Conservation (phyloP, 805 yeast species). For the Yarrowia yakushimensis region DNA sequence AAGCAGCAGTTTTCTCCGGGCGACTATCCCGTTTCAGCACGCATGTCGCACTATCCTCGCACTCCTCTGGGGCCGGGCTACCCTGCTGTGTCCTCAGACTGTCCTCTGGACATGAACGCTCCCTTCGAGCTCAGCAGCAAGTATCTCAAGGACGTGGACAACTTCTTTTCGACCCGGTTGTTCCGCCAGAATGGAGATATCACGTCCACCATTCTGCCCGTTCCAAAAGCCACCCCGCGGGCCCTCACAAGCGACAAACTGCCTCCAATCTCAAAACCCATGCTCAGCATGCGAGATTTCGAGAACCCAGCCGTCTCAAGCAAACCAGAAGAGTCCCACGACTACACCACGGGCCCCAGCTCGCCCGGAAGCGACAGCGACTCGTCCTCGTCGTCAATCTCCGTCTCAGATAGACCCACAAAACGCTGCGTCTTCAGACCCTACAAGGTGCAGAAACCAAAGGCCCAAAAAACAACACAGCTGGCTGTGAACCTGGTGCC, state of each 20-base stretch:
- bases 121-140: neutral
- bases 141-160: conserved; percentile 5
- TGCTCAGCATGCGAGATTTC: neutral
- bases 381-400: neutral
- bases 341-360: neutral
- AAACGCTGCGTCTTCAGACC: neutral
- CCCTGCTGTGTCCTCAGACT: neutral
- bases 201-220: neutral
- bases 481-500: neutral
- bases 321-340: neutral
- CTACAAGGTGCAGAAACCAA: neutral
- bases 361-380: neutral
- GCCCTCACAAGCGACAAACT: neutral
- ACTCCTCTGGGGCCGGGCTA: neutral
- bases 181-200: conserved; percentile 1
- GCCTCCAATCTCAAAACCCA: neutral
- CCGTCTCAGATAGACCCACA: neutral
- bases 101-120: conserved; percentile 15
- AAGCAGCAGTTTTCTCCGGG: neutral
- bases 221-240: neutral
- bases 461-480: neutral
- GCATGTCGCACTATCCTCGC: neutral
- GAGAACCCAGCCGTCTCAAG: neutral
- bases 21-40: neutral
- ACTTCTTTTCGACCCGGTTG: neutral